Conservation (phyloP, 495 filamentous ascomycete species). For the Parathielavia hyrcaniae region DNA sequence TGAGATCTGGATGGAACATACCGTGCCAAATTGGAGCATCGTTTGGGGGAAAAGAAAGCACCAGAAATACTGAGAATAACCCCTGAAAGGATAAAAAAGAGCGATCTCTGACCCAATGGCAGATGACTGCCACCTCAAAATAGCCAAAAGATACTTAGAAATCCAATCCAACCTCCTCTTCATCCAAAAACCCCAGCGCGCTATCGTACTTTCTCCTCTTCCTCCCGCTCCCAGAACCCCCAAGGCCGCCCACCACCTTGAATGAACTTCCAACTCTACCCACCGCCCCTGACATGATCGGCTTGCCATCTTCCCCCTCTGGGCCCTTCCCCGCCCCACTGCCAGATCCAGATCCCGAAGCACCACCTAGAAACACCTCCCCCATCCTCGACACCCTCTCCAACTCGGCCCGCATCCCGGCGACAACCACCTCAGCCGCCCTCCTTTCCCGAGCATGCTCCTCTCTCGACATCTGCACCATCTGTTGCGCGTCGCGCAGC, state of each 20-base stretch:
- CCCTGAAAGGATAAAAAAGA: background rate
- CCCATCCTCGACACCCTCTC: slow-evolving; percentile 35
- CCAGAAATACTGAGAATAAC: too few relatives aligned
- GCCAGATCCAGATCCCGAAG: background rate
- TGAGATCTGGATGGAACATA: too few relatives aligned
- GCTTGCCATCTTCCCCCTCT: background rate
- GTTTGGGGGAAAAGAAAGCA: too few relatives aligned
- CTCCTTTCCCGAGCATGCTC: slow-evolving; percentile 38
- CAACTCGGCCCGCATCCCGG: slow-evolving; percentile 45
- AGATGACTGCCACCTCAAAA: background rate
- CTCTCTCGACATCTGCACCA: slow-evolving; percentile 25
- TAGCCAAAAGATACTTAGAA: background rate
- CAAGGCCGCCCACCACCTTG: slow-evolving; percentile 33
- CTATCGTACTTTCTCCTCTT: slow-evolving; percentile 53
- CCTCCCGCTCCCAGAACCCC: slow-evolving; percentile 25
- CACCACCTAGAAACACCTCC: slow-evolving; percentile 27
- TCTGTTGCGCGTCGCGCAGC: slow-evolving; percentile 36
- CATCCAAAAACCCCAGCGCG: slow-evolving; percentile 57
- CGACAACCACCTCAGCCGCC: slow-evolving; percentile 48
- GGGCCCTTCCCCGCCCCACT: background rate
- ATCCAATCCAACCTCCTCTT: slow-evolving; percentile 44
- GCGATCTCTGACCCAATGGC: background rate
- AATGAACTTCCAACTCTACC: slow-evolving; percentile 15
- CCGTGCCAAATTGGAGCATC: too few relatives aligned
- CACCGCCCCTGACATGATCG: background rate